A percentile compares a stretch with the other conserved stretches of the same genome.
These are phyloP conservation scores for Alternaria ventricosa DNA, from an alignment of 2,329 filamentous ascomycete species.

Conservation along the genomic window DNA sequence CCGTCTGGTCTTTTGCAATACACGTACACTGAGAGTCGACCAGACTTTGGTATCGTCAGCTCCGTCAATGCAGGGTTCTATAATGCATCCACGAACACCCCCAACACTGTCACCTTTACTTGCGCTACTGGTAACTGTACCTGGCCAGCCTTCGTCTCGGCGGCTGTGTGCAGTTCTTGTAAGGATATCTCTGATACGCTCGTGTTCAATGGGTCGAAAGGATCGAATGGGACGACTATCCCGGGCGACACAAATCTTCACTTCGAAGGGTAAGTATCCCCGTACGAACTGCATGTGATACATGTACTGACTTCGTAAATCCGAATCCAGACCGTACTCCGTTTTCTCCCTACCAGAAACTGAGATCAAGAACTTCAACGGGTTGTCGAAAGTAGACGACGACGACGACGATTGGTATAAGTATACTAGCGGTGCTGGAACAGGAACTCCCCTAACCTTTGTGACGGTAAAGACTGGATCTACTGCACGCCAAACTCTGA, in stretches of 20 bases:
- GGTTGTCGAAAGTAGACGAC: neutral
- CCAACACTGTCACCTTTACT: neutral
- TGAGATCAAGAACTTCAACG: neutral
- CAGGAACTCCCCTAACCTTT: neutral
- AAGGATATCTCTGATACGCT: constrained; percentile 4
- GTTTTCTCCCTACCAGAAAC: neutral
- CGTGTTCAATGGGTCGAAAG: neutral
- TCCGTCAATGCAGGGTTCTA: constrained; percentile 14
- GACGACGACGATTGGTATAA: neutral
- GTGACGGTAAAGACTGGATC: neutral
- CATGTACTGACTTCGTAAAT: neutral
- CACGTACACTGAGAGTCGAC: neutral
- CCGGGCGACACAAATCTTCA: rapidly evolving
- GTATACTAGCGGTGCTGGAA: neutral
- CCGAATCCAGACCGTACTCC: neutral
- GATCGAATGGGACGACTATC: neutral
- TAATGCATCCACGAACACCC: neutral
- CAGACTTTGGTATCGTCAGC: constrained; percentile 17
- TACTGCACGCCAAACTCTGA: neutral
- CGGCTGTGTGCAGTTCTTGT: constrained; percentile 15
- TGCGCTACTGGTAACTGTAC: constrained; percentile 19
- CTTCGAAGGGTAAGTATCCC: neutral
- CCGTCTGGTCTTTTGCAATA: neutral
- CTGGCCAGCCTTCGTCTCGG: constrained; percentile 8
- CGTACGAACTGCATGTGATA: neutral